Evolutionary conservation across 2,329 filamentous ascomycete species (phyloP).

Genomic region (Didymella exigua): DNA sequence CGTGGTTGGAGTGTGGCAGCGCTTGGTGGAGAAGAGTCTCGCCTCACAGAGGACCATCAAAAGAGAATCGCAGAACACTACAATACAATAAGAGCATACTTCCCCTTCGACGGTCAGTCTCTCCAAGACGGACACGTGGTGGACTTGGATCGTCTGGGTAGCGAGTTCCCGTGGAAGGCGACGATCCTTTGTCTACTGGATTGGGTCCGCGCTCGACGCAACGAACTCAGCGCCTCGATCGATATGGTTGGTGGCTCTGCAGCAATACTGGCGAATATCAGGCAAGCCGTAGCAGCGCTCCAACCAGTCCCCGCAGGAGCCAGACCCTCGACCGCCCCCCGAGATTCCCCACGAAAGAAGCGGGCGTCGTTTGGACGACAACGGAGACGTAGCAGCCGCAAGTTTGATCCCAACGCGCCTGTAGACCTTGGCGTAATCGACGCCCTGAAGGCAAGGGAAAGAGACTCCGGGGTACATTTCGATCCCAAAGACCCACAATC

Average conservation of each 20-base stretch:
- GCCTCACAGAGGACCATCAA: slow-evolving; percentile 46
- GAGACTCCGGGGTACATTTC: slow-evolving; percentile 20
- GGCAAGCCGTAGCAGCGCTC: slow-evolving; percentile 25
- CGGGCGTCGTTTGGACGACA: slow-evolving; percentile 36
- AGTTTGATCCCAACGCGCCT: slow-evolving; percentile 36
- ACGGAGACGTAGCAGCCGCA: slow-evolving; percentile 37
- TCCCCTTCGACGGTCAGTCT: slow-evolving; percentile 43
- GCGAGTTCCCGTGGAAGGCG: slow-evolving; percentile 56
- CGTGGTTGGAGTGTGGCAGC: slow-evolving; percentile 45
- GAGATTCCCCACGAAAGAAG: slow-evolving; percentile 30
- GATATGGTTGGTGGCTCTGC: slow-evolving; percentile 51
- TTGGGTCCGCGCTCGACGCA: slow-evolving; percentile 55
- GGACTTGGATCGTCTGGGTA: slow-evolving; percentile 53
- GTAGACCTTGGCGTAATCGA: slow-evolving; percentile 31
- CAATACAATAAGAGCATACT: slow-evolving; percentile 44
- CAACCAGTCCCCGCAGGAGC: slow-evolving; percentile 11
- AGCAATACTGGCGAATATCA: slow-evolving; percentile 44
- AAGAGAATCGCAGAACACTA: slow-evolving; percentile 48
- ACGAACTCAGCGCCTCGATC: slow-evolving; percentile 55
- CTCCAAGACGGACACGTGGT: slow-evolving; percentile 37
- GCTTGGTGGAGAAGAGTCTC: slow-evolving; percentile 46
- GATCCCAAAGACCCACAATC: slow-evolving; percentile 13
- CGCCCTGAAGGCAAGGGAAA: slow-evolving; percentile 29
- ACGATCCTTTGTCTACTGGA: slow-evolving; percentile 54
- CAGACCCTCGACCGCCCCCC: slow-evolving; percentile 3